Base-by-base conservation (phyloP, 139 green algal genomes). In the Microglena sp. region DNA sequence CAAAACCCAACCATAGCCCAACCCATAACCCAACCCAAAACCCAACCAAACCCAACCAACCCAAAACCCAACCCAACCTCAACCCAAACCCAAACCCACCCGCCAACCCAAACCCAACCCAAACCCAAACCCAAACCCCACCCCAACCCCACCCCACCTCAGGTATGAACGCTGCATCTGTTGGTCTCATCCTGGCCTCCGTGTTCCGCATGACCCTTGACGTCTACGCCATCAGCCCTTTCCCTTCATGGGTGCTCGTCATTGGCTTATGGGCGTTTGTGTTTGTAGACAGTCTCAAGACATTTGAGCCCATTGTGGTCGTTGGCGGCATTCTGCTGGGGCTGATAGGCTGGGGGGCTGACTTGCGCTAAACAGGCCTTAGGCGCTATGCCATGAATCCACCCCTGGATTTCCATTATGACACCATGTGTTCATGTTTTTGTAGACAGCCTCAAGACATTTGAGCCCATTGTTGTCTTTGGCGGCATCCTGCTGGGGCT, bases 121-220 rank as follows among this genome's bases (percentile, higher is more conserved):
- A n/a, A n/a, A n/a, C n/a, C n/a, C n/a, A n/a, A n/a, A n/a, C n/a
- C n/a, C n/a, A n/a, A n/a, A n/a, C n/a, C n/a, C n/a, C n/a, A n/a
- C n/a, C n/a, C n/a, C n/a, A n/a, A n/a, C n/a, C n/a, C n/a, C 40
- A 11, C 40, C 40, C 40, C 40, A n/a, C n/a, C n/a, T 11, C 40
- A 11, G 46, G 90, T 30, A 76, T 95, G 36, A 96, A 95, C 67
- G 73, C 87, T 21, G 72, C 86, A 4, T 85, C 84, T 4, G 89
- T 95, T 31, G 90, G 90, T 21, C 82, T 96, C 27, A 88, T 96
- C 53, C 68, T 94, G 22, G 75, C 87, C 3, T 84, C 86, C 4
- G 89, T 94, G 29, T 92, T 96, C 67, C 67, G 64, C 32, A 87
- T 96, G 67, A 82, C 74, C 5, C 65, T 95, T 7, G 75, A 84